phyloP scores from a whole-genome alignment of 148 eudicot genomes.

The Nepenthes mirabilis region DNA sequence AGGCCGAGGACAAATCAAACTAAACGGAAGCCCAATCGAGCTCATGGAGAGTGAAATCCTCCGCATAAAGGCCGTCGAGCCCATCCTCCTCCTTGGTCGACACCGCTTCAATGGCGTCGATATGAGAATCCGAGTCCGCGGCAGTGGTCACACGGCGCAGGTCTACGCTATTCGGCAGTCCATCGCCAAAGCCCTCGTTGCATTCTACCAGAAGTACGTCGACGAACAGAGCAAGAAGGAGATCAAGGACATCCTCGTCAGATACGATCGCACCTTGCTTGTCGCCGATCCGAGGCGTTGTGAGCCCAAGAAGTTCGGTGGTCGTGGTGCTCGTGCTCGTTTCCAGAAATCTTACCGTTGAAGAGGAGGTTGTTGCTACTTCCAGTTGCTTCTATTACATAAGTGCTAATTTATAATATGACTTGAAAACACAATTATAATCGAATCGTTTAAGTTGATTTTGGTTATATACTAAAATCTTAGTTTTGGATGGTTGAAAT shows the following conservation, averaged over 20 bases:
- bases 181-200: constrained; percentile 6
- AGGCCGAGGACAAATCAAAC: not conserved
- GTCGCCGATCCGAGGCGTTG: constrained; percentile 4
- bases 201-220: constrained; percentile 4
- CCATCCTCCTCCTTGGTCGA: constrained; percentile 7
- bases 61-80: constrained; percentile 5
- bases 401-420: too few species aligned
- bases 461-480: too few species aligned
- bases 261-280: constrained; percentile 1
- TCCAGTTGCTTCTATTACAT: not conserved
- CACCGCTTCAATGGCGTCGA: constrained; percentile 7
- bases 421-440: too few species aligned
- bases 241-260: constrained; percentile 3
- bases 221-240: constrained; percentile 8
- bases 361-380: not conserved
- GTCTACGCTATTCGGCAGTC: constrained; percentile 5
- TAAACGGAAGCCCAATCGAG: not conserved
- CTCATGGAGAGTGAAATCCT: not conserved
- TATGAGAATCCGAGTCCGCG: constrained; percentile 6
- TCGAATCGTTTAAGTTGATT: too few species aligned
- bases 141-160: constrained; percentile 7
- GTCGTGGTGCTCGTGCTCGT: not conserved
- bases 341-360: constrained; percentile 8
- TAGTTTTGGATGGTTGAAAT: too few species aligned
- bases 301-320: constrained; percentile 4